Conservation (phyloP, 352 stramenopile genomes). For the Globisporangium sylvaticum region DNA sequence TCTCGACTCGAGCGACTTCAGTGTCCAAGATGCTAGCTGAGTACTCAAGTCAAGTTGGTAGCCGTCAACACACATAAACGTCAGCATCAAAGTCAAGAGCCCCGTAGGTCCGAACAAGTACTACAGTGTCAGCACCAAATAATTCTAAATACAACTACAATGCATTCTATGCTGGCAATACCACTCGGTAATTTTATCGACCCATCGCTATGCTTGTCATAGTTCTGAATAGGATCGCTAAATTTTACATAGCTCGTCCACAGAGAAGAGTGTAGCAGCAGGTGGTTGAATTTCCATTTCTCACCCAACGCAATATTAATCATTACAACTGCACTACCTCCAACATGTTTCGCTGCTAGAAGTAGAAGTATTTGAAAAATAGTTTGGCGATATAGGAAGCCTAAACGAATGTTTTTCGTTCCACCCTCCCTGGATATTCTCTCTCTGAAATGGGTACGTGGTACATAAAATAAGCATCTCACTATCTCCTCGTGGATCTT, state of each 20-base stretch:
- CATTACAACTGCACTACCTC: not conserved
- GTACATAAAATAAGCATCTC: not conserved
- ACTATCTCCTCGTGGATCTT: not conserved
- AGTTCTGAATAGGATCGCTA: not conserved
- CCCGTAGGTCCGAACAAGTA: not conserved
- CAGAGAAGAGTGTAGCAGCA: no score
- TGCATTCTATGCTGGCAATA: not conserved
- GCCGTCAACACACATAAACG: not conserved
- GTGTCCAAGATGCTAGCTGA: not conserved
- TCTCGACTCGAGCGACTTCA: not conserved
- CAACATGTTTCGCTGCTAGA: not conserved
- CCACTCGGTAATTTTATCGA: not conserved
- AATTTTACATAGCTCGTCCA: no score
- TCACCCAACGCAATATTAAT: not conserved
- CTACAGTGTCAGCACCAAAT: not conserved
- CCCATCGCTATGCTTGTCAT: no score
- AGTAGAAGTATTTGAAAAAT: not conserved
- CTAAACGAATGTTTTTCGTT: not conserved
- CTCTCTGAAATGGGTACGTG: not conserved
- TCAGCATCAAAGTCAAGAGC: not conserved
- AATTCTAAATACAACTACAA: not conserved
- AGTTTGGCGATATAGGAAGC: not conserved
- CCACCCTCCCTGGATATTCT: not conserved
- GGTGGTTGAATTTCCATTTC: not conserved
- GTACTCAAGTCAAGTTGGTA: not conserved